A percentile compares a stretch with the other conserved stretches of the same genome.
Conservation (phyloP, 345 rosid species). For the Balakata baccata region DNA sequence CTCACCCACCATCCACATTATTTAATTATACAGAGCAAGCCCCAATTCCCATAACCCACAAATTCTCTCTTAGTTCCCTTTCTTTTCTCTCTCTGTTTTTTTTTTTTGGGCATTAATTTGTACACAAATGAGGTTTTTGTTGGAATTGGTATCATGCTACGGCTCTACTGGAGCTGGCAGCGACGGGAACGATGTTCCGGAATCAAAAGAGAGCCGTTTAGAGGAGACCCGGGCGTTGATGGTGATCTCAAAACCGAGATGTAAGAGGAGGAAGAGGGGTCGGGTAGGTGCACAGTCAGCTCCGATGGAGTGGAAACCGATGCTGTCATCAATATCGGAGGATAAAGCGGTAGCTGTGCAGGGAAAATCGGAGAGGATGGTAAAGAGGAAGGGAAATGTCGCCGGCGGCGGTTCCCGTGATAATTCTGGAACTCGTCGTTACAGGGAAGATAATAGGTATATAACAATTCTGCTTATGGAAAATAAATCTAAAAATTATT, state of each 20-base stretch:
- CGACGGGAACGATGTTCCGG: not conserved
- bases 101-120: not conserved
- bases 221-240: conserved; percentile 26
- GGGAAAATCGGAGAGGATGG: not conserved
- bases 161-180: conserved; percentile 9
- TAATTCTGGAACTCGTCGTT: conserved; percentile 17
- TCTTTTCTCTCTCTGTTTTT: not conserved
- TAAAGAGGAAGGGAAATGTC: conserved; percentile 15
- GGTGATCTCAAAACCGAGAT: not conserved
- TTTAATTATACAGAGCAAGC: too few species aligned
- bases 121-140: conserved; percentile 41
- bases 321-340: conserved; percentile 58
- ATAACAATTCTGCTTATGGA: not conserved
- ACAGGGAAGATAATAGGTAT: conserved; percentile 38
- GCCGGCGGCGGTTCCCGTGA: conserved; percentile 13
- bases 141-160: conserved; percentile 51
- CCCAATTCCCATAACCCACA: too few species aligned
- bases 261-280: conserved; percentile 18
- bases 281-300: not conserved
- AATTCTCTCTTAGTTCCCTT: not conserved
- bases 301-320: conserved; percentile 58
- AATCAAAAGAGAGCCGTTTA: conserved; percentile 1
- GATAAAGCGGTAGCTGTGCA: conserved; percentile 28
- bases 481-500: too few species aligned
- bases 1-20: too few species aligned